Evolutionary conservation across 225 moss, liverwort and hornwort species (phyloP), one percentile per base, ranked within the genome.

Genomic region (Asterella californica): DNA sequence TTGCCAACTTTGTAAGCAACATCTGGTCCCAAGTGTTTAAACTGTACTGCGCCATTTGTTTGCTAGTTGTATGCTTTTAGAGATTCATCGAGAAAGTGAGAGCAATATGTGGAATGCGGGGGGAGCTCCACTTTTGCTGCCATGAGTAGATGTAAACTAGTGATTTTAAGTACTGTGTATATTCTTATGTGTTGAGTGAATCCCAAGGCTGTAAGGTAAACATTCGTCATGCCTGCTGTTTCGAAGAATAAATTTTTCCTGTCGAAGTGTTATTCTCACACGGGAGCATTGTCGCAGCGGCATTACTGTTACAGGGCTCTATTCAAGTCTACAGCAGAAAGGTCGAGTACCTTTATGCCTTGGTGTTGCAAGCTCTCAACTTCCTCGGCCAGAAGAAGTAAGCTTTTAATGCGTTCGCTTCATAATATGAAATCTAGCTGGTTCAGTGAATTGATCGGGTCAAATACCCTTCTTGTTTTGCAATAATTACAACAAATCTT

Each of bases 261-360:
- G 71, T 22, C 45, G 42, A 42, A 42, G 42, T 42, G 42, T 42
- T 42, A 71, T 72, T n/a, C 2, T 70, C 46, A 33, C 32, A 49
- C 47, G 4, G 47, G 25, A 50, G 30, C 47, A 25, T 33, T 11
- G 46, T 47, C 49, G 72, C 90, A 90, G 90, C 90, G 55, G 90
- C 90, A 24, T 79, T 90, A 79, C 81, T 90, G 33, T 82, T 90
- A 38, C 90, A 90, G 83, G 86, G 90, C 65, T 90, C 90, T n/a
- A 86, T 83, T 81, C 90, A 90, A 83, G 88, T 90, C 32, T 90
- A 90, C 81, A 90, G 90, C 81, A 82, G 81, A 70, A 90, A 90
- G 71, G 90, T 90, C 74, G 90, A 90, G 81, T 88, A 90, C 73
- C 80, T 90, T 6, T 86, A 90, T 74, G 81, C 80, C 38, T 70